A percentile compares a stretch with the other conserved stretches of the same genome.
Conservation (phyloP, 169 alveolate genomes). For the Plasmodium adleri region DNA sequence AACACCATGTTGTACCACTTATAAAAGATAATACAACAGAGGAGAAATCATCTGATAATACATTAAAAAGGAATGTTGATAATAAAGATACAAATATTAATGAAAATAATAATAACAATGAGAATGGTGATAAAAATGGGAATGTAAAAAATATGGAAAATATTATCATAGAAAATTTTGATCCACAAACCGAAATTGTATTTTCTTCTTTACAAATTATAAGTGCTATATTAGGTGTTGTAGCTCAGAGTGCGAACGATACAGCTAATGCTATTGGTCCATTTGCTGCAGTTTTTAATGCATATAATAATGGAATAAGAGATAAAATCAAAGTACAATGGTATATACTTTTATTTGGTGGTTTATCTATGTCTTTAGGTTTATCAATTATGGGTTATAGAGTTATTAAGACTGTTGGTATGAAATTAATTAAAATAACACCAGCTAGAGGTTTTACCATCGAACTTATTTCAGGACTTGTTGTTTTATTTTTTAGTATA, state of each 20-base stretch:
- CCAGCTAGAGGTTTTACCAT: constrained; percentile 91
- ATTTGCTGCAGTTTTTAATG: constrained; percentile 74
- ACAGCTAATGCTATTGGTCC: constrained; percentile 92
- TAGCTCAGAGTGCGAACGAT: constrained; percentile 91
- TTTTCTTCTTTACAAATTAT: constrained; percentile 83
- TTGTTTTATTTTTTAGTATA: constrained; percentile 86
- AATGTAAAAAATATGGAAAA: constrained; percentile 42
- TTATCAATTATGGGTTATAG: constrained; percentile 87
- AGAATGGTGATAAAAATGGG: constrained; percentile 14
- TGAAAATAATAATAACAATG: background rate
- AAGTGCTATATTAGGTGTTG: constrained; percentile 85
- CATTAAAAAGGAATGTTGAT: background rate
- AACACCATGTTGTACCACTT: background rate
- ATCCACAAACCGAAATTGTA: constrained; percentile 77
- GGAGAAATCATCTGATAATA: background rate
- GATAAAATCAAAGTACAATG: constrained; percentile 81
- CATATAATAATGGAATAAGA: constrained; percentile 59
- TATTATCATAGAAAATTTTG: constrained; percentile 76
- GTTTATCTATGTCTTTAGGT: constrained; percentile 88
- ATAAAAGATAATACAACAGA: constrained; percentile 8
- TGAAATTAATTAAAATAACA: constrained; percentile 85
- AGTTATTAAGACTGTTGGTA: constrained; percentile 87
- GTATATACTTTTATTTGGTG: constrained; percentile 89
- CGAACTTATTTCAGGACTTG: constrained; percentile 85
- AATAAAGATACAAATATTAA: background rate